These are phyloP conservation scores for Hevea brasiliensis DNA, from an alignment of 345 rosid species.

Conservation along the genomic window DNA sequence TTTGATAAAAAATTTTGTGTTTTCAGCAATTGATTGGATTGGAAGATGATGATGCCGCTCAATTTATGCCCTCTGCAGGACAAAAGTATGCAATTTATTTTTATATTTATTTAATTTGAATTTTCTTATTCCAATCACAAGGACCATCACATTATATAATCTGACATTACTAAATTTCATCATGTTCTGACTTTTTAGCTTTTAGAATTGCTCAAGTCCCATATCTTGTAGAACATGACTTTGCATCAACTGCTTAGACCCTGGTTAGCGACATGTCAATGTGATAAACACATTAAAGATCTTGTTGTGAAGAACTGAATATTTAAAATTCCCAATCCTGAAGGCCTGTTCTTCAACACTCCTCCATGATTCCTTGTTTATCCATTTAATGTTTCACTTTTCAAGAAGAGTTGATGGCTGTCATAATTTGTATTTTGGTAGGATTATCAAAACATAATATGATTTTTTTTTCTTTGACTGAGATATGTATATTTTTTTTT, in stretches of 20 bases:
- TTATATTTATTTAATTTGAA: no score
- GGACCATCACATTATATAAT: neutral
- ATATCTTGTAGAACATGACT: neutral
- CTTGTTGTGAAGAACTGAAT: neutral
- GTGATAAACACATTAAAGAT: neutral
- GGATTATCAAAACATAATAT: neutral
- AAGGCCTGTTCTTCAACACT: neutral
- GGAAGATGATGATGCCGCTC: conserved; percentile 56
- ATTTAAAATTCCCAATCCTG: no score
- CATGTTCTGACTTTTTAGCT: neutral
- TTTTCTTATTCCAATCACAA: neutral
- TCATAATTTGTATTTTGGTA: neutral
- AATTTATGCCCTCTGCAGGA: conserved; percentile 60
- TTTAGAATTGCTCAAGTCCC: neutral
- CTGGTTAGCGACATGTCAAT: neutral
- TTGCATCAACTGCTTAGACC: neutral
- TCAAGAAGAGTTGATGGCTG: neutral
- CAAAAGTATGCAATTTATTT: conserved; percentile 50
- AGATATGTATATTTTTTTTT: neutral
- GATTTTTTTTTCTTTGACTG: neutral
- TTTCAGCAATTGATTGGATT: conserved; percentile 80
- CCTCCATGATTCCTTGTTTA: neutral
- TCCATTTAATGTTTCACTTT: neutral
- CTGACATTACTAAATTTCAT: neutral
- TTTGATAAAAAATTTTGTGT: conserved; percentile 6